Conservation (phyloP, 208 protist genomes). For the Borovskyia barvae region DNA sequence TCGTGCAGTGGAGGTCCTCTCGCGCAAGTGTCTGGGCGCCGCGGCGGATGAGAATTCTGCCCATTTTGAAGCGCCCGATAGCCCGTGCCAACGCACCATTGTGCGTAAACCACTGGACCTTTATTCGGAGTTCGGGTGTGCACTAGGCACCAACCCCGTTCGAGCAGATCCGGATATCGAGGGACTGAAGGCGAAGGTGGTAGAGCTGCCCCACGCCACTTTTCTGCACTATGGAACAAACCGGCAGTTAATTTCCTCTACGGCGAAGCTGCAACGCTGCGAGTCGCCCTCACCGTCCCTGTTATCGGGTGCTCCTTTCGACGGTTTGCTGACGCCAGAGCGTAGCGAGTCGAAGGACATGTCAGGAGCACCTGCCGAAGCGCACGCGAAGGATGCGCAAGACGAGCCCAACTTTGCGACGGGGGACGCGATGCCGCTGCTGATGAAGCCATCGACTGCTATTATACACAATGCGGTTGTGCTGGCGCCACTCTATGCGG, state of each 20-base stretch:
- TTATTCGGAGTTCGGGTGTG: slow-evolving; percentile 37
- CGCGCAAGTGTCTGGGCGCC: slow-evolving; percentile 14
- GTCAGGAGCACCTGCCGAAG: not conserved
- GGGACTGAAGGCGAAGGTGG: slow-evolving; percentile 28
- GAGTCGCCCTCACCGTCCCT: slow-evolving; percentile 22
- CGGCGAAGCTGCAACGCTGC: slow-evolving; percentile 16
- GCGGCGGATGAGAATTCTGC: not conserved
- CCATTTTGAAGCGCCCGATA: not conserved
- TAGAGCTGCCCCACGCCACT: slow-evolving; percentile 27
- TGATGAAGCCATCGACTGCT: slow-evolving; percentile 21
- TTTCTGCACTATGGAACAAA: slow-evolving; percentile 52
- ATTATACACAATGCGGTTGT: slow-evolving; percentile 27
- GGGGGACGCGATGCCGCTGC: slow-evolving; percentile 28
- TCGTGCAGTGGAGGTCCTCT: slow-evolving; percentile 31
- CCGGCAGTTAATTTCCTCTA: slow-evolving; percentile 34
- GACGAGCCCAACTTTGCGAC: slow-evolving; percentile 10
- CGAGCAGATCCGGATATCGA: slow-evolving; percentile 2
- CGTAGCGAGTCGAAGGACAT: not conserved
- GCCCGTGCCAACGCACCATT: not conserved
- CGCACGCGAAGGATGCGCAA: not conserved
- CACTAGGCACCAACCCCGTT: slow-evolving; percentile 22
- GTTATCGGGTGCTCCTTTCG: slow-evolving; percentile 21
- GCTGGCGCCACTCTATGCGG: slow-evolving; percentile 16
- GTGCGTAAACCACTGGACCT: slow-evolving; percentile 34
- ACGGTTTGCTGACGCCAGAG: slow-evolving; percentile 17